phyloP scores from a whole-genome alignment of 1,284 basidiomycete species.

The Austroboletus niveus region DNA sequence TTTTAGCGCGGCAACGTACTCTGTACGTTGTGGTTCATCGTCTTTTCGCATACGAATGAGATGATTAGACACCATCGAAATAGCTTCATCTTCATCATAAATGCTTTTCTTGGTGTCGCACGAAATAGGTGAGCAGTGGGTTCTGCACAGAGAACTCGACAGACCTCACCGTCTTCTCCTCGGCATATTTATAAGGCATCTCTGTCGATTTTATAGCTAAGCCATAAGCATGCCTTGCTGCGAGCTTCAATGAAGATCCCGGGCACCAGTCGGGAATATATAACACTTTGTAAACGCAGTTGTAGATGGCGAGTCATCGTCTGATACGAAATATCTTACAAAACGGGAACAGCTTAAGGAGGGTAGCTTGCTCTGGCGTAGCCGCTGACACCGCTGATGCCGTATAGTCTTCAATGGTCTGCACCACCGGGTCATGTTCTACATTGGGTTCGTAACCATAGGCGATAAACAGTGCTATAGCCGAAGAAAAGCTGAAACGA shows the following conservation, averaged over 20 bases:
- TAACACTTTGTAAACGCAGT: constrained; percentile 10
- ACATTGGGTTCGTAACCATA: constrained; percentile 8
- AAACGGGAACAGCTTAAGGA: constrained; percentile 19
- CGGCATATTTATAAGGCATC: constrained; percentile 10
- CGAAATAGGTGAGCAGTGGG: too few relatives aligned
- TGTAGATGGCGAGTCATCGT: background rate
- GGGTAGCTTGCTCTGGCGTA: constrained; percentile 4
- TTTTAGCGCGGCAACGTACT: constrained; percentile 8
- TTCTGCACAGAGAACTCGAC: too few relatives aligned
- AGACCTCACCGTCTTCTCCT: constrained; percentile 3
- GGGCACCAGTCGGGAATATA: constrained; percentile 23
- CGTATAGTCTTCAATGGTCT: background rate
- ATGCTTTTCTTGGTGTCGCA: background rate
- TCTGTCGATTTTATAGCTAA: constrained; percentile 5
- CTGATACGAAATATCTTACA: constrained; percentile 6
- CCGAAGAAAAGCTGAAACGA: background rate
- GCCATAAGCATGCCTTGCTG: constrained; percentile 5
- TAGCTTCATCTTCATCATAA: background rate
- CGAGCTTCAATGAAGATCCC: constrained; percentile 14
- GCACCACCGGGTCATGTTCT: background rate
- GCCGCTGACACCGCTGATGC: background rate
- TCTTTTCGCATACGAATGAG: constrained; percentile 4
- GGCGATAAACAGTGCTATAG: constrained; percentile 7
- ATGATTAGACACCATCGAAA: constrained; percentile 18
- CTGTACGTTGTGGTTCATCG: constrained; percentile 3